Evolutionary conservation across 2,329 filamentous ascomycete species (phyloP).

Genomic region (Penicillium sp.): DNA sequence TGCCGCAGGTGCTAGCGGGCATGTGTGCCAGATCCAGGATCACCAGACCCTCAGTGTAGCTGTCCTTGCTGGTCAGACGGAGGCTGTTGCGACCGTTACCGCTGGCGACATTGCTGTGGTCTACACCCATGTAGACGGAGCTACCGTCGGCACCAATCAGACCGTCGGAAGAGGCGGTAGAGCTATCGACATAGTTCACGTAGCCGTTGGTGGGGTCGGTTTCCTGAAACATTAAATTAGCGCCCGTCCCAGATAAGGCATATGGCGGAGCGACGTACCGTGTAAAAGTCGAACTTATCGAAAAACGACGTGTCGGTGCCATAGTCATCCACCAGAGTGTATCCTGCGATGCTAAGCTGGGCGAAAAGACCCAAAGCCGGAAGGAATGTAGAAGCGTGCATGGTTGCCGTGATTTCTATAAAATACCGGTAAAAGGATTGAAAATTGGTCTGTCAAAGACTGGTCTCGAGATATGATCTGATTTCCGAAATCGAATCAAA

Average conservation of each 20-base stretch:
- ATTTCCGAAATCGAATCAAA: not conserved
- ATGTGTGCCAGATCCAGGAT: conserved; percentile 73
- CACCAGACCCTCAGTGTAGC: conserved; percentile 66
- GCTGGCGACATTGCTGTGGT: conserved; percentile 58
- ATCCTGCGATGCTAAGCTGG: conserved; percentile 34
- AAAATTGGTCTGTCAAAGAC: conserved; percentile 19
- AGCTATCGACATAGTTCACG: conserved; percentile 65
- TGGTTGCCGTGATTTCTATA: conserved; percentile 15
- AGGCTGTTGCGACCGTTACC: conserved; percentile 66
- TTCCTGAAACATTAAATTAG: conserved; percentile 26
- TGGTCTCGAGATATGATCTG: not conserved
- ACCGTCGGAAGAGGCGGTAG: conserved; percentile 57
- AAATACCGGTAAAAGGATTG: not conserved
- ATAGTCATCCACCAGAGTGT: conserved; percentile 51
- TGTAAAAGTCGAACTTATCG: conserved; percentile 54
- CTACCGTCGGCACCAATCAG: conserved; percentile 59
- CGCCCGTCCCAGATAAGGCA: not conserved
- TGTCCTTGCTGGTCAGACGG: conserved; percentile 65
- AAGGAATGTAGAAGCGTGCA: conserved; percentile 32
- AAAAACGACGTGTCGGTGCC: conserved; percentile 48
- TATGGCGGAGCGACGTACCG: conserved; percentile 32
- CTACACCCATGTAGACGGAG: conserved; percentile 68
- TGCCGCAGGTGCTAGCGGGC: conserved; percentile 68
- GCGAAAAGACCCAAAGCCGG: conserved; percentile 30
- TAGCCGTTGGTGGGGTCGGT: conserved; percentile 72